A percentile compares a stretch with the other conserved stretches of the same genome.
These are phyloP conservation scores for Blastobotrys elegans DNA, from an alignment of 1,139 yeast species.

Conservation along the genomic window DNA sequence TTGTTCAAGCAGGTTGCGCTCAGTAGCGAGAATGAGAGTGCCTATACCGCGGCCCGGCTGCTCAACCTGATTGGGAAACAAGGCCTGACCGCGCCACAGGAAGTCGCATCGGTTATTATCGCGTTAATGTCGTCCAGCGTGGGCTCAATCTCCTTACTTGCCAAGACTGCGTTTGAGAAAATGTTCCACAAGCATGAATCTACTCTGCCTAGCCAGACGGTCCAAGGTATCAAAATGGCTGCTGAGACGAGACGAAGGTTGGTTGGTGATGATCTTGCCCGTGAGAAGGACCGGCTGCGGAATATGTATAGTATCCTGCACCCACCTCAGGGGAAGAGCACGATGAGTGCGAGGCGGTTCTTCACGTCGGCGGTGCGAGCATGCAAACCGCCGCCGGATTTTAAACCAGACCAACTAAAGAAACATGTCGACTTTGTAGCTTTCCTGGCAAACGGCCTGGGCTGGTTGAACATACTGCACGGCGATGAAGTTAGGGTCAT, in stretches of 20 bases:
- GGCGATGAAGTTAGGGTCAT: slow-evolving; percentile 10
- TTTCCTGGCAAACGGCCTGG: slow-evolving; percentile 7
- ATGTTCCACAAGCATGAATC: slow-evolving; percentile 66
- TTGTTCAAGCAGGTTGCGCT: slow-evolving; percentile 47
- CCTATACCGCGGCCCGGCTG: slow-evolving; percentile 49
- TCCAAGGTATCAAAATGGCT: slow-evolving; percentile 58
- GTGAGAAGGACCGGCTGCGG: slow-evolving; percentile 4
- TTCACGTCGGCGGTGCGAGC: slow-evolving; percentile 9
- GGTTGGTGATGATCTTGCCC: slow-evolving; percentile 1
- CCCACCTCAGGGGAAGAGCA: slow-evolving; percentile 7
- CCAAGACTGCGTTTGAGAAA: slow-evolving; percentile 48
- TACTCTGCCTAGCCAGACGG: slow-evolving; percentile 57
- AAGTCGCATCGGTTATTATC: slow-evolving; percentile 50
- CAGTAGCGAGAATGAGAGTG: slow-evolving; percentile 41
- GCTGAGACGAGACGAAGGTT: slow-evolving; percentile 39
- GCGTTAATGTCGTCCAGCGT: slow-evolving; percentile 58
- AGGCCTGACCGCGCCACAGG: slow-evolving; percentile 73
- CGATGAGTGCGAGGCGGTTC: slow-evolving; percentile 8
- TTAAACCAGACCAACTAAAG: background rate
- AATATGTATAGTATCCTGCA: slow-evolving; percentile 10
- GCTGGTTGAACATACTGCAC: slow-evolving; percentile 5
- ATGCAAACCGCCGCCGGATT: background rate
- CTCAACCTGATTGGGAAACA: slow-evolving; percentile 50
- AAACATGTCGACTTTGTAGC: slow-evolving; percentile 8
- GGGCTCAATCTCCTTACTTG: slow-evolving; percentile 41